Evolutionary conservation across 495 filamentous ascomycete genomes (phyloP).

Genomic region (Talaromyces adpressus): DNA sequence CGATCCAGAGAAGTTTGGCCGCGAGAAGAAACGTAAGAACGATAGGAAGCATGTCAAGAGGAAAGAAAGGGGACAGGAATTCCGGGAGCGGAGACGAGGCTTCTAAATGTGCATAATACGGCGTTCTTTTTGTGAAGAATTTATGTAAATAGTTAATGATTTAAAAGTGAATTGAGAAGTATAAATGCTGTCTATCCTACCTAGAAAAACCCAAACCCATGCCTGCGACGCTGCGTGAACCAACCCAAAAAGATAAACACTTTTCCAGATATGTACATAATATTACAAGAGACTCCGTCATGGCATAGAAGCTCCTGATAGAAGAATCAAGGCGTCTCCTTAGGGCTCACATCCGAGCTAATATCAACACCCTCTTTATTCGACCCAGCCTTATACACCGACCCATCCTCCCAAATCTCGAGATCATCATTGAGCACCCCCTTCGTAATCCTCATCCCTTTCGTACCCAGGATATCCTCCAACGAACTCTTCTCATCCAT

Average conservation of each 20-base stretch:
- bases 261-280: constrained; percentile 4
- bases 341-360: not conserved
- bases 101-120: constrained; percentile 32
- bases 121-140: not conserved
- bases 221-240: not conserved
- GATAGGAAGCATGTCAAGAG: constrained; percentile 78
- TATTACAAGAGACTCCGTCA: not conserved
- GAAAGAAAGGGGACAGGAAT: constrained; percentile 65
- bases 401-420: constrained; percentile 64
- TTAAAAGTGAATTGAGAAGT: not conserved
- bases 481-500: constrained; percentile 31
- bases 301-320: not conserved
- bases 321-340: not conserved
- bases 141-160: not conserved
- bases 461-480: constrained; percentile 28
- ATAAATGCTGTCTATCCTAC: constrained; percentile 5
- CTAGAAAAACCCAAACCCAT: not conserved
- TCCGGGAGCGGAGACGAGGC: constrained; percentile 63
- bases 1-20: constrained; percentile 68
- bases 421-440: constrained; percentile 46
- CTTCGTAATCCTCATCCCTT: constrained; percentile 26
- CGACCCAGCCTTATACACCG: constrained; percentile 18
- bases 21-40: constrained; percentile 76
- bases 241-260: not conserved
- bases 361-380: constrained; percentile 8